Evolutionary conservation across 257 asterid genomes (phyloP).

Genomic region (Gardenia jasminoides): DNA sequence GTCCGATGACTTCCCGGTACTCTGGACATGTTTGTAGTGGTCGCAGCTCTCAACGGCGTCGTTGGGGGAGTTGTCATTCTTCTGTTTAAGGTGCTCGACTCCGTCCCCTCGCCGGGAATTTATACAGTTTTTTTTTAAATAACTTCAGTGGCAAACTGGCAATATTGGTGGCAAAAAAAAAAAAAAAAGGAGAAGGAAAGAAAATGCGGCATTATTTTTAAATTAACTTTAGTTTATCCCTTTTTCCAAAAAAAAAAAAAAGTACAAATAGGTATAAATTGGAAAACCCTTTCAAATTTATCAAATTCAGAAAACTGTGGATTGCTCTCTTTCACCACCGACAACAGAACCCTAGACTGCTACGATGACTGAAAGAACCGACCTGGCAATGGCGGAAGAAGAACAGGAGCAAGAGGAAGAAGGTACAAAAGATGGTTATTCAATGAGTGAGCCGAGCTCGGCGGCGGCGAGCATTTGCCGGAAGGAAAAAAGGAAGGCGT

Average conservation of each 20-base stretch:
- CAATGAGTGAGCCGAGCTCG: slow-evolving; percentile 8
- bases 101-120: too few species aligned
- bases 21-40: slow-evolving; percentile 30
- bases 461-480: slow-evolving; percentile 36
- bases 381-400: slow-evolving; percentile 20
- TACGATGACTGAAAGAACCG: slow-evolving; percentile 25
- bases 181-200: too few species aligned
- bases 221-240: too few species aligned
- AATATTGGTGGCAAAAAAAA: neutral
- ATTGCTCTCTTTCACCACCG: neutral
- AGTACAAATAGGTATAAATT: too few species aligned
- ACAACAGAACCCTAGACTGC: slow-evolving; percentile 14
- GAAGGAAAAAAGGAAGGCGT: slow-evolving; percentile 67
- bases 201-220: too few species aligned
- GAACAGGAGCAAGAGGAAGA: neutral
- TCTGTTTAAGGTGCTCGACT: too few species aligned
- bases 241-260: too few species aligned
- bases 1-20: slow-evolving; percentile 37
- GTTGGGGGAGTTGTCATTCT: slow-evolving; percentile 38
- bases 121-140: too few species aligned
- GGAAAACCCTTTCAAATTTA: neutral
- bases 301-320: neutral
- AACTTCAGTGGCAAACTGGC: too few species aligned
- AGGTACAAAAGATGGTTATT: neutral
- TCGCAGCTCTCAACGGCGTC: slow-evolving; percentile 33